These are phyloP conservation scores for Fusarium xylarioides DNA, from an alignment of 2,329 filamentous ascomycete genomes.

Conservation along the genomic window DNA sequence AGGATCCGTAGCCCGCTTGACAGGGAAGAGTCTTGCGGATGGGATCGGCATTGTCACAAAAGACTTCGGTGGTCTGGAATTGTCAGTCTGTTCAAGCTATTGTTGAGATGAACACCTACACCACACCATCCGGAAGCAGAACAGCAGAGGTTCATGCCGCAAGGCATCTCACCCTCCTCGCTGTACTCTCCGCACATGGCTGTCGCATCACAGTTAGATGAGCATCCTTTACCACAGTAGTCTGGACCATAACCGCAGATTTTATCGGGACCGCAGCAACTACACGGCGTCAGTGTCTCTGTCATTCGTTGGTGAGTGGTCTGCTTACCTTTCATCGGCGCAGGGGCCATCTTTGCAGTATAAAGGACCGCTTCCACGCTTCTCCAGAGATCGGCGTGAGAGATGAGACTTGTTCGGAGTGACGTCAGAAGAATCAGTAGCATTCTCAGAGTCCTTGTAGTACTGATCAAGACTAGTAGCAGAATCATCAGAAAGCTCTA, in stretches of 20 bases:
- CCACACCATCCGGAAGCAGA: background rate
- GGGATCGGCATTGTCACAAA: conserved; percentile 5
- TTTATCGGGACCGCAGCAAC: background rate
- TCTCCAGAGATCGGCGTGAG: background rate
- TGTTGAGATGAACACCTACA: background rate
- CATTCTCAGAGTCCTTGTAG: conserved; percentile 4
- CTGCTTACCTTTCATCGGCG: background rate
- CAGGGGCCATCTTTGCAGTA: conserved; percentile 6
- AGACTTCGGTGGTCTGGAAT: background rate
- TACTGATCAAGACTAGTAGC: background rate
- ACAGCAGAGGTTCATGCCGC: conserved; percentile 12
- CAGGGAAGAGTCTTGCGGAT: background rate
- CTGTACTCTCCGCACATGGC: conserved; percentile 18
- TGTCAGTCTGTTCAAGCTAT: background rate
- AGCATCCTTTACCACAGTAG: conserved; percentile 1
- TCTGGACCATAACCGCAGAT: conserved; percentile 7
- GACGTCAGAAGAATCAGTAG: background rate
- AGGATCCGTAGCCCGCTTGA: conserved; percentile 5
- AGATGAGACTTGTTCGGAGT: background rate
- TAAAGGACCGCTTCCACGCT: background rate
- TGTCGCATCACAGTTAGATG: conserved; percentile 22
- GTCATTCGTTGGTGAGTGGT: background rate
- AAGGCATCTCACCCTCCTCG: conserved; percentile 9
- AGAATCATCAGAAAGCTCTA: background rate
- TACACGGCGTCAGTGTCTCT: background rate